Evolutionary conservation across 2,329 filamentous ascomycete genomes (phyloP).

Genomic region (Ophiostoma triangulosporum): DNA sequence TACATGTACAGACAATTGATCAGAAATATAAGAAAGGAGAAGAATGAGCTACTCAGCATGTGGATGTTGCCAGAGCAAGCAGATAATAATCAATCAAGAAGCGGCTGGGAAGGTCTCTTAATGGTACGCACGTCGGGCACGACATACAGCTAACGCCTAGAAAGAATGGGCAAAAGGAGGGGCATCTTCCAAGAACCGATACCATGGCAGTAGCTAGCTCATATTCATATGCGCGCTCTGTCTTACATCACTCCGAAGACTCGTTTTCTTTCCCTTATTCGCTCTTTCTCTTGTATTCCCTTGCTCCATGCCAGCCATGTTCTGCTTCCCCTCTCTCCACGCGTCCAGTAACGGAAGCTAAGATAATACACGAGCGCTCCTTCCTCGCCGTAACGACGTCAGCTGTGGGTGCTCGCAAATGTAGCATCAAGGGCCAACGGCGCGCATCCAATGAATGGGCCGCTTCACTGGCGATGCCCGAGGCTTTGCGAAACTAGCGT

Average conservation of each 20-base stretch:
- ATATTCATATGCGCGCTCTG: too few relatives aligned
- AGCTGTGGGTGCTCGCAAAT: neutral
- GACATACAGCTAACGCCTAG: neutral
- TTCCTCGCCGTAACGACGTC: neutral
- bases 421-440: neutral
- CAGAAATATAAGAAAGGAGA: neutral
- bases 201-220: neutral
- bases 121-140: neutral
- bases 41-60: neutral
- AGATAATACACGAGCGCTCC: neutral
- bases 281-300: neutral
- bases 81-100: neutral
- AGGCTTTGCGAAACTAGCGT: conserved; percentile 9
- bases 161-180: conserved; percentile 3
- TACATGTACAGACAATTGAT: neutral
- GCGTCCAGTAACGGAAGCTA: conserved; percentile 4
- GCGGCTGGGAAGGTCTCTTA: neutral
- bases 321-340: neutral
- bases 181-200: conserved; percentile 1
- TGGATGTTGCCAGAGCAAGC: neutral
- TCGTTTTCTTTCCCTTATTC: neutral
- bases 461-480: conserved; percentile 7
- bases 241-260: neutral
- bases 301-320: neutral
- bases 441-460: neutral